Base-by-base conservation (phyloP, 164 flowering plant species). In the Magnolia sinica region DNA sequence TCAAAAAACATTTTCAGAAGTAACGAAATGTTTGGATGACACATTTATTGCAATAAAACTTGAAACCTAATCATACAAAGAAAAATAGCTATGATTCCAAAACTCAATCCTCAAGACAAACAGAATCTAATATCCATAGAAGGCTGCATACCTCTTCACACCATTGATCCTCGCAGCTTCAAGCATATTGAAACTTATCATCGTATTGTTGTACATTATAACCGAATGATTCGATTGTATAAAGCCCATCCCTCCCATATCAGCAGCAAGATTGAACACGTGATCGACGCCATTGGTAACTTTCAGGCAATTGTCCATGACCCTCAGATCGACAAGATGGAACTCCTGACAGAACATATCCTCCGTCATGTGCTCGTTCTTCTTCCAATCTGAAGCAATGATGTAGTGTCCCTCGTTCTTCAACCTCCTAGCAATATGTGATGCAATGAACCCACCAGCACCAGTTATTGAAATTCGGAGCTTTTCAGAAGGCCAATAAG, bases 211-310 rank as follows among this genome's bases (percentile, higher is more conserved):
- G 63, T 94, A 96, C 96, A 96, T 91, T 70, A 96, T 96, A 66
- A 96, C 98, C 0, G 99, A 96, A 82, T 96, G 99, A 79, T 96
- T 96, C 71, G 99, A 96, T 86, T 96, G 99, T 66, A 96, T 96
- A 84, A 96, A 96, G 13, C 99, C 99, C 99, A 96, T 96, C 50
- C 99, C 99, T 76, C 99, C 99, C 99, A 96, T 96, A 83, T 96
- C 99, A 78, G 99, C 99, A 74, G 98, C 99, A n/a, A 96, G 91
- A 86, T 96, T 96, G 76, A 96, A 96, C 7, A 96, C 98, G 83
- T 96, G 99, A 74, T 96, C 97, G 45, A 91, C 97, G 2, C 83
- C 90, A 50, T 87, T 76, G 8, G 98, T 94, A 68, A 96, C 97
- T 84, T 90, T 94, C 84, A 94, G 77, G 80, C 99, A 96, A 76